A percentile compares a stretch with the other conserved stretches of the same genome.
These are phyloP conservation scores for Penicillium taxi DNA, from an alignment of 495 filamentous ascomycete species.

Conservation along the genomic window DNA sequence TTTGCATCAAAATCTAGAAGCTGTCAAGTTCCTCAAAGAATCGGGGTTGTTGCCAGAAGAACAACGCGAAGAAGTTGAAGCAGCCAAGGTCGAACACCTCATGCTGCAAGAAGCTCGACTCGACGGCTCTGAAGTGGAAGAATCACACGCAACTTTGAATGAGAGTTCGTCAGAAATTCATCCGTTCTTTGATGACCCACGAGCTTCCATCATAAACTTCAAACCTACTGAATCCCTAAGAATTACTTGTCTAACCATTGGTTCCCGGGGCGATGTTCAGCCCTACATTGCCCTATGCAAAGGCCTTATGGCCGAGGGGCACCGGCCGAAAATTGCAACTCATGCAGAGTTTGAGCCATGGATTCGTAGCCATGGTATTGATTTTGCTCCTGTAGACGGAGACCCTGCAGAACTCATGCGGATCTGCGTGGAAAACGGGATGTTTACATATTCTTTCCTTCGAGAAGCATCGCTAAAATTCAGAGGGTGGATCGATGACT, in stretches of 20 bases:
- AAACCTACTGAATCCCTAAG: conserved; percentile 73
- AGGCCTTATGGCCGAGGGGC: conserved; percentile 78
- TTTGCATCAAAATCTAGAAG: conserved; percentile 66
- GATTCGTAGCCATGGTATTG: conserved; percentile 86
- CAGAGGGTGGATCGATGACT: conserved; percentile 85
- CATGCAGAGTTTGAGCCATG: conserved; percentile 84
- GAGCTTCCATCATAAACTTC: conserved; percentile 89
- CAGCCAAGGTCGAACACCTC: conserved; percentile 73
- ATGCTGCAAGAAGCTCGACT: conserved; percentile 71
- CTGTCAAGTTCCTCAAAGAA: conserved; percentile 62
- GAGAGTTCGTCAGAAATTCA: conserved; percentile 41
- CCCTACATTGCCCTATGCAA: conserved; percentile 97
- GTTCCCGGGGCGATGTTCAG: conserved; percentile 91
- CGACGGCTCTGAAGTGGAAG: conserved; percentile 51
- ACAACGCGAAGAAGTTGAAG: conserved; percentile 62
- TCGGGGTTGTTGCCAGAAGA: conserved; percentile 60
- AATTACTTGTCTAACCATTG: conserved; percentile 94
- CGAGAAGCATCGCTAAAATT: conserved; percentile 82
- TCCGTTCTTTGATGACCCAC: conserved; percentile 87
- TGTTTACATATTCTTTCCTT: conserved; percentile 91
- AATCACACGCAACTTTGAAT: conserved; percentile 33
- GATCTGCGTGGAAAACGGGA: conserved; percentile 93
- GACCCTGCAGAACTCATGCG: conserved; percentile 93
- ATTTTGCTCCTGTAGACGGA: conserved; percentile 78
- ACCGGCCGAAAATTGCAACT: conserved; percentile 80